Conservation (phyloP, 257 asterid genomes). For the Fraxinus americana region DNA sequence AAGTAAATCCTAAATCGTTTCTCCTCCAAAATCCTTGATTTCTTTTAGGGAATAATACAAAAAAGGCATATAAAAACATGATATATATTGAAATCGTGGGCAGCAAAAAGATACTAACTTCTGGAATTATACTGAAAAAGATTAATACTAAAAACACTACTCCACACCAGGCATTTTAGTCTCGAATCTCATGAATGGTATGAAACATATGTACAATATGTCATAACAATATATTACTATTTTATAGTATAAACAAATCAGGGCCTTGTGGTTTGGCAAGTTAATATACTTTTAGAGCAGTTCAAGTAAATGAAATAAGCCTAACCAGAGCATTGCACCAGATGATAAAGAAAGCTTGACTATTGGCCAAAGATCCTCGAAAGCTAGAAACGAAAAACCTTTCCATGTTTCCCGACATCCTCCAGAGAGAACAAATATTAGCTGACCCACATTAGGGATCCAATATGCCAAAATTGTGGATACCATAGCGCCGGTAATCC, state of each 20-base stretch:
- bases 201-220: no score
- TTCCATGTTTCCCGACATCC: constrained; percentile 79
- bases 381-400: constrained; percentile 61
- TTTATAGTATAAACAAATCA: no score
- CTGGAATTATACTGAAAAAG: no score
- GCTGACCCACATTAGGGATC: constrained; percentile 75
- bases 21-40: neutral
- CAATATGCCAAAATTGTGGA: constrained; percentile 66
- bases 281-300: no score
- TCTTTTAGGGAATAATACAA: neutral
- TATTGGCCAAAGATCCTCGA: constrained; percentile 67
- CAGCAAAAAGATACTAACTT: neutral
- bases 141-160: no score
- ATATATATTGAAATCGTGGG: neutral
- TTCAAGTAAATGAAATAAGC: neutral
- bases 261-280: no score
- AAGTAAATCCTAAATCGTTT: neutral
- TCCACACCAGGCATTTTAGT: no score
- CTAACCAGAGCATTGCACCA: constrained; percentile 79
- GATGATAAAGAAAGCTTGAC: constrained; percentile 74
- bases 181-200: no score
- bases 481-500: constrained; percentile 64
- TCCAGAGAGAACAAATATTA: constrained; percentile 47
- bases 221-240: neutral
- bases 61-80: no score